A percentile compares a stretch with the other conserved stretches of the same genome.
Conservation (phyloP, 2,329 filamentous ascomycete species). For the Claviceps citrina region DNA sequence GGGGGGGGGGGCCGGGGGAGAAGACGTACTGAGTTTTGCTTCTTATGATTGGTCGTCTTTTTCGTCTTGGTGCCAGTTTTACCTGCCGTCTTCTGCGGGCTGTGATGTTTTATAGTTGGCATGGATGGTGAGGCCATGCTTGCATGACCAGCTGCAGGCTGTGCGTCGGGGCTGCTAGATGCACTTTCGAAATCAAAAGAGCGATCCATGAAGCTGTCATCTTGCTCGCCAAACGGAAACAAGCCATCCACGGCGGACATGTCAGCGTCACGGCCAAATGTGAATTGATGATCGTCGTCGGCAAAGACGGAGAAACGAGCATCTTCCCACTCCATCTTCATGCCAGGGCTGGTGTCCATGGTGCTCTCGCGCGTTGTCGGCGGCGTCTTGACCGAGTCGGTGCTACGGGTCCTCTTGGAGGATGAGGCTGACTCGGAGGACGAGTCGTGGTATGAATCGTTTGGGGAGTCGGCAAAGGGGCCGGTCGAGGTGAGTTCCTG, state of each 20-base stretch:
- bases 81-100: slow-evolving; percentile 13
- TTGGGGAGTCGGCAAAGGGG: slow-evolving; percentile 27
- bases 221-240: slow-evolving; percentile 18
- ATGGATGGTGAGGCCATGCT: slow-evolving; percentile 29
- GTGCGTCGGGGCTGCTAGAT: slow-evolving; percentile 37
- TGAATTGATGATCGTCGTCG: slow-evolving; percentile 24
- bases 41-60: slow-evolving; percentile 19
- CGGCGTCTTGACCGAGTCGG: slow-evolving; percentile 29
- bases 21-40: slow-evolving; percentile 26
- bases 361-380: slow-evolving; percentile 26
- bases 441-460: slow-evolving; percentile 31
- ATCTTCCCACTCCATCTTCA: slow-evolving; percentile 29
- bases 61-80: slow-evolving; percentile 9
- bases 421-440: slow-evolving; percentile 36
- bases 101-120: slow-evolving; percentile 24
- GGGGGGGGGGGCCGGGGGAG: slow-evolving; percentile 5
- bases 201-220: slow-evolving; percentile 31
- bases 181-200: slow-evolving; percentile 44
- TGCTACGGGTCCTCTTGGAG: slow-evolving; percentile 31
- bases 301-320: slow-evolving; percentile 19
- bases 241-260: slow-evolving; percentile 15
- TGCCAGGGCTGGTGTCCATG: slow-evolving; percentile 27
- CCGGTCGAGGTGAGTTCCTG: slow-evolving; percentile 20
- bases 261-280: slow-evolving; percentile 16
- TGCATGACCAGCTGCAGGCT: slow-evolving; percentile 10